Evolutionary conservation across 805 yeast species (phyloP).

Genomic region (Cyberlindnera mycetangii): DNA sequence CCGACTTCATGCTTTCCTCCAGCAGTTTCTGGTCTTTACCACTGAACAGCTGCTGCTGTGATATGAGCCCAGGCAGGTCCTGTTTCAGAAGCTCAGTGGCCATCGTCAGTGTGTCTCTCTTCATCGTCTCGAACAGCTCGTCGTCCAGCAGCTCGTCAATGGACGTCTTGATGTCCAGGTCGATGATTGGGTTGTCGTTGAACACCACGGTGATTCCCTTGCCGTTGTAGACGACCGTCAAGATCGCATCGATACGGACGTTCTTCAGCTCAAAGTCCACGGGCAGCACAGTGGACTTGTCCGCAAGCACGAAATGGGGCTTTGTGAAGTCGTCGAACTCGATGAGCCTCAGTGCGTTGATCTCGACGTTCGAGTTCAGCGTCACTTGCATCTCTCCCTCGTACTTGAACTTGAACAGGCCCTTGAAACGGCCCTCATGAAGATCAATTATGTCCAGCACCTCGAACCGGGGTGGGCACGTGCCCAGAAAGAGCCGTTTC

Average conservation of each 20-base stretch:
- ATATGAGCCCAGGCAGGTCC: conserved; percentile 25
- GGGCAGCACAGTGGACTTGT: conserved; percentile 26
- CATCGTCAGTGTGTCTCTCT: conserved; percentile 21
- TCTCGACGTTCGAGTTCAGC: conserved; percentile 24
- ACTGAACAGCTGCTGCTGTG: conserved; percentile 14
- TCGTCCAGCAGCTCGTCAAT: conserved; percentile 29
- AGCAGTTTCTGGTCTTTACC: conserved; percentile 2
- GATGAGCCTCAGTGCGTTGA: conserved; percentile 25
- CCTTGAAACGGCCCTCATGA: conserved; percentile 20
- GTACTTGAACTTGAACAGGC: conserved; percentile 25
- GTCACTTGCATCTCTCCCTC: conserved; percentile 21
- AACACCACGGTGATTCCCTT: conserved; percentile 25
- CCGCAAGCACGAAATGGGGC: conserved; percentile 25
- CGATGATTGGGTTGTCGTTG: conserved; percentile 25
- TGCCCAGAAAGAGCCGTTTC: conserved; percentile 17
- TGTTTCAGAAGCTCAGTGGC: conserved; percentile 20
- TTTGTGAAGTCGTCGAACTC: conserved; percentile 27
- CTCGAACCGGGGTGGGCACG: conserved; percentile 20
- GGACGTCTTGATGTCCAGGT: conserved; percentile 24
- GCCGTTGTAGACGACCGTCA: conserved; percentile 24
- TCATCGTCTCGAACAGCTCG: conserved; percentile 21
- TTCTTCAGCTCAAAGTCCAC: conserved; percentile 23
- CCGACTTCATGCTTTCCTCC: not conserved
- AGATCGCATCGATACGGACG: conserved; percentile 19
- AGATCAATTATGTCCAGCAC: conserved; percentile 25